These are phyloP conservation scores for Cutaneotrichosporon dermatis DNA, from an alignment of 1,284 basidiomycete species.

Conservation along the genomic window DNA sequence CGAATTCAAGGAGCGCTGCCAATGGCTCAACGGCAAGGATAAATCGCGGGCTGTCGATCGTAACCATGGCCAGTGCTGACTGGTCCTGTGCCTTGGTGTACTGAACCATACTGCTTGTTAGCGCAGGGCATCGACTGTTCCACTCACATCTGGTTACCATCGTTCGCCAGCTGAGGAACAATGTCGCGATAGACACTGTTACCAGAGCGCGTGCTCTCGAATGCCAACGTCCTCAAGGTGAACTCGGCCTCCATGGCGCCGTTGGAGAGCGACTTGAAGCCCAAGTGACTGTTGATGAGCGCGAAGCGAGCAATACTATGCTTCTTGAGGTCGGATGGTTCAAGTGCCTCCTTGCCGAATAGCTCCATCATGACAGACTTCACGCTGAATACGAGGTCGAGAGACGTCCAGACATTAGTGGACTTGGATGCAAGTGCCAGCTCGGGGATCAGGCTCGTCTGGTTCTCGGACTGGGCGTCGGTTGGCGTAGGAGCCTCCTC, in stretches of 20 bases:
- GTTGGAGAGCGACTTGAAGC: constrained; percentile 78
- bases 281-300: constrained; percentile 71
- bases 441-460: constrained; percentile 54
- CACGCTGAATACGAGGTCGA: constrained; percentile 75
- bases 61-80: constrained; percentile 71
- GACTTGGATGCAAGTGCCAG: constrained; percentile 42
- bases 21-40: constrained; percentile 93
- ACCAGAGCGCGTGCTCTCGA: constrained; percentile 80
- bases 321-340: constrained; percentile 62
- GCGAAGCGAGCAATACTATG: constrained; percentile 83
- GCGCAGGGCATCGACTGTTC: neutral
- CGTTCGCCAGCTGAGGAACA: constrained; percentile 83
- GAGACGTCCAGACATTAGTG: constrained; percentile 55
- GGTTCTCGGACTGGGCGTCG: neutral
- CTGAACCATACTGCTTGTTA: constrained; percentile 64
- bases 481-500: constrained; percentile 5
- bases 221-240: constrained; percentile 81
- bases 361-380: constrained; percentile 80
- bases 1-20: constrained; percentile 81
- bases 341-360: constrained; percentile 68
- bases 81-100: constrained; percentile 66
- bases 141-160: constrained; percentile 71
- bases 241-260: constrained; percentile 82
- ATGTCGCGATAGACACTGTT: constrained; percentile 88
- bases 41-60: constrained; percentile 87